Evolutionary conservation across 768 basidiomycete genomes (phyloP), one percentile per base, ranked within the genome.

Genomic region (Pisolithus sp.): DNA sequence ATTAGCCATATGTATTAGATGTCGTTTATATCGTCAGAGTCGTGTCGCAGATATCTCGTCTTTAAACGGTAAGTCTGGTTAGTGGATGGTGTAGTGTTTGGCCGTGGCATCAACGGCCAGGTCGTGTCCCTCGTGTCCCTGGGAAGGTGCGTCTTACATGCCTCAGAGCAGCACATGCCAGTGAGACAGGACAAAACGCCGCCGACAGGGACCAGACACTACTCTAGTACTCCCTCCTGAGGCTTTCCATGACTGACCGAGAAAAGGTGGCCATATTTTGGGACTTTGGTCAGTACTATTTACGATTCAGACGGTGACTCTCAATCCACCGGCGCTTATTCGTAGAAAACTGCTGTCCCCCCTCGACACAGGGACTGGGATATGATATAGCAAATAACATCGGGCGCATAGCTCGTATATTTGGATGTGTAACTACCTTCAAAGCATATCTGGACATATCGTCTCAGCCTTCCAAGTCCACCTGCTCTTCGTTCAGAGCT

Each of bases 371-470:
- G 13, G 65, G 66, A 31, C 68, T 77, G 4, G 73, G 76, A 10
- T 74, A 71, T 54, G 63, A 68, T 17, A 63, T 78, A 18, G 72
- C 72, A 3, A 68, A 74, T 53, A 72, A 69, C 42, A 73, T 82
- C 6, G 67, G 73, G 23, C 62, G 65, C 18, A 55, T 79, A n/a
- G 74, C 77, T 2, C 72, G 74, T 46, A 50, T 67, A 4, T 78
- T 73, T 57, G 80, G 80, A 38, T 69, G 64, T 50, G 67, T 80
- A 4, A 74, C 68, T 6, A 61, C 71, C 0, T 81, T 82, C 67
- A 79, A 75, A 56, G 79, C 78, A 7, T 82, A 82, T 61, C 62
- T 78, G 37, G 75, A 80, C 54, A 53, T 76, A 18, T 68, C 78
- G 9, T 70, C 74, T 2, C 67, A 68, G 56, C 59, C 65, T 0